phyloP scores from a whole-genome alignment of 2,329 filamentous ascomycete species.

The Parasarocladium wereldwijsianum region DNA sequence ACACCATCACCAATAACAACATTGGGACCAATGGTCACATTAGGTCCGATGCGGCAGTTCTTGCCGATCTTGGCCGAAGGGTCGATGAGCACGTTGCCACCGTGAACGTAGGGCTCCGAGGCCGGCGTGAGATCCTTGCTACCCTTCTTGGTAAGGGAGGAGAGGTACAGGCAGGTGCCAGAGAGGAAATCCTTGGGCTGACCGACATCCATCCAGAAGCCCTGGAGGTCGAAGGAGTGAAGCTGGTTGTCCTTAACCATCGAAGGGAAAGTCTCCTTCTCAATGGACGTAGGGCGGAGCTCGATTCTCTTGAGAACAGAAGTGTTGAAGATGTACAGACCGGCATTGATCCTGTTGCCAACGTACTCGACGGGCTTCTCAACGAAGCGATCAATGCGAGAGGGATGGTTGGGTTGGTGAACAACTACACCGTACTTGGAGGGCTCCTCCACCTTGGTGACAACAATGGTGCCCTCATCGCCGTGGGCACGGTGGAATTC shows the following conservation, averaged over 20 bases:
- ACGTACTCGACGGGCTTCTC: conserved; percentile 99
- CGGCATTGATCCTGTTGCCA: conserved; percentile 96
- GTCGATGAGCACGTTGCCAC: conserved; percentile 92
- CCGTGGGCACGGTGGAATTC: conserved; percentile 89
- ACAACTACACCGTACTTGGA: conserved; percentile 98
- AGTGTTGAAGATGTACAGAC: conserved; percentile 95
- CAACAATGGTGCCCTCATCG: conserved; percentile 91
- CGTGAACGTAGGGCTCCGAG: conserved; percentile 68
- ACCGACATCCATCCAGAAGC: conserved; percentile 99
- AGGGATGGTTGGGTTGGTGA: conserved; percentile 83
- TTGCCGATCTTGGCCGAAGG: conserved; percentile 90
- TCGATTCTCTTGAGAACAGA: conserved; percentile 84
- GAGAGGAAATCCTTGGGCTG: conserved; percentile 98
- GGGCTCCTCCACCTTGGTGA: conserved; percentile 97
- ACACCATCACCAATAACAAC: conserved; percentile 91
- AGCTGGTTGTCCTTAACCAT: conserved; percentile 81
- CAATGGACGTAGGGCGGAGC: conserved; percentile 89
- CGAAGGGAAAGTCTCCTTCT: conserved; percentile 96
- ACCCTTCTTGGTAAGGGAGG: conserved; percentile 77
- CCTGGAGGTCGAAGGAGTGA: conserved; percentile 91
- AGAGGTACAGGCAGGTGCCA: conserved; percentile 91
- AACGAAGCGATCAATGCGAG: conserved; percentile 94
- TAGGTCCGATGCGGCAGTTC: conserved; percentile 95
- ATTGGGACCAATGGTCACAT: conserved; percentile 88
- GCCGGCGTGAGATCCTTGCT: conserved; percentile 67